phyloP scores from a whole-genome alignment of 2,329 filamentous ascomycete species.

The Penicillium sp. region DNA sequence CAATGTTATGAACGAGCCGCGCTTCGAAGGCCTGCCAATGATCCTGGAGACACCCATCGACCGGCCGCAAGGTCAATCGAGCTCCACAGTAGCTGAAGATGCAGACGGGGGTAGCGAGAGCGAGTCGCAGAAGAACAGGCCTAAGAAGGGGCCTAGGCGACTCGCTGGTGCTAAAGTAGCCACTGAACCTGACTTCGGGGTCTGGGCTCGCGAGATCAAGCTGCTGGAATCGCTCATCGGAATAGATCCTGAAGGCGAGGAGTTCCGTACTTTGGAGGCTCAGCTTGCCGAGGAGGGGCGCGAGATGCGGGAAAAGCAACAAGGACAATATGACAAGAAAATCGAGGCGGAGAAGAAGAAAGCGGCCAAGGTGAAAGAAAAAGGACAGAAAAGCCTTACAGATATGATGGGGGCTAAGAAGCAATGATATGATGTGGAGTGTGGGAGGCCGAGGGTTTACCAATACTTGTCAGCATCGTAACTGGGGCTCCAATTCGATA shows the following conservation, averaged over 20 bases:
- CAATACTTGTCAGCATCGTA: no score
- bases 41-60: conserved; percentile 96
- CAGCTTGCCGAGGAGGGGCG: conserved; percentile 66
- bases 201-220: conserved; percentile 96
- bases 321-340: conserved; percentile 77
- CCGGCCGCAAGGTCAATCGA: conserved; percentile 28
- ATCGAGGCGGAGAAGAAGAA: conserved; percentile 56
- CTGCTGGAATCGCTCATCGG: conserved; percentile 83
- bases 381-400: conserved; percentile 35
- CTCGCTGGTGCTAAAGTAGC: conserved; percentile 23
- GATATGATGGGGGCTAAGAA: conserved; percentile 34
- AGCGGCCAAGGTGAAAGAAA: conserved; percentile 45
- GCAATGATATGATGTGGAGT: conserved; percentile 4
- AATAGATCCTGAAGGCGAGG: conserved; percentile 71
- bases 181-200: conserved; percentile 68
- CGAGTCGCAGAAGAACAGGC: conserved; percentile 20
- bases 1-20: conserved; percentile 77
- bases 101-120: conserved; percentile 16
- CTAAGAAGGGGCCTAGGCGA: conserved; percentile 21
- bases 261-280: conserved; percentile 65
- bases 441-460: neutral
- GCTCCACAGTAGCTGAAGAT: conserved; percentile 20
- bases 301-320: conserved; percentile 69
- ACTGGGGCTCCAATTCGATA: no score
- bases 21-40: conserved; percentile 78